Evolutionary conservation across 2,329 filamentous ascomycete species (phyloP).

Genomic region (Ophioceras dolichostomum): DNA sequence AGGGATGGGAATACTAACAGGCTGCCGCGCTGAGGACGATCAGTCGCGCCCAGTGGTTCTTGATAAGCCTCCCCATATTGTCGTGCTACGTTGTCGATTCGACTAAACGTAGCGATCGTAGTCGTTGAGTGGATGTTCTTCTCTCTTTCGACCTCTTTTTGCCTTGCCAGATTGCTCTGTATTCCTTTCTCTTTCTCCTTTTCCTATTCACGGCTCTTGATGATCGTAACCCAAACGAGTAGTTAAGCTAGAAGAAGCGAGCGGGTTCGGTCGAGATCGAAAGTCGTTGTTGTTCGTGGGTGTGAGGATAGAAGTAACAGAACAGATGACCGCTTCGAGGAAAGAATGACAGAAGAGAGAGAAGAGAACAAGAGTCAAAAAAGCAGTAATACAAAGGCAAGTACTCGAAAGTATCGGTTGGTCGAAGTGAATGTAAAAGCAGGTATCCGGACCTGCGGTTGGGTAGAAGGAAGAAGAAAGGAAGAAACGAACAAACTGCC

Average conservation of each 20-base stretch:
- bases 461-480: too few relatives aligned
- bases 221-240: too few relatives aligned
- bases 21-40: constrained; percentile 76
- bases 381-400: constrained; percentile 17
- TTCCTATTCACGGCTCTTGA: too few relatives aligned
- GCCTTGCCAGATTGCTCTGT: constrained; percentile 3
- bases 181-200: constrained; percentile 9
- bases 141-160: constrained; percentile 2
- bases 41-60: constrained; percentile 97
- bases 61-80: constrained; percentile 92
- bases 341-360: constrained; percentile 8
- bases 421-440: constrained; percentile 16
- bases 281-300: too few relatives aligned
- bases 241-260: too few relatives aligned
- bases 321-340: too few relatives aligned
- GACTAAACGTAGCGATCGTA: too few relatives aligned
- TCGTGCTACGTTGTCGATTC: too few relatives aligned
- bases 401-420: constrained; percentile 11
- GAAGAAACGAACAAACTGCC: constrained; percentile 14
- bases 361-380: constrained; percentile 10
- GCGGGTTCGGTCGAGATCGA: too few relatives aligned
- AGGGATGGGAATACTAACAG: constrained; percentile 41
- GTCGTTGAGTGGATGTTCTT: too few relatives aligned
- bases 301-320: too few relatives aligned
- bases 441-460: constrained; percentile 42